Percentiles rank a stretch among this genome's conserved stretches.
Evolutionary conservation across 192 early-diverging fungal genomes (phyloP).

Genomic region (Spizellomyces sp.): DNA sequence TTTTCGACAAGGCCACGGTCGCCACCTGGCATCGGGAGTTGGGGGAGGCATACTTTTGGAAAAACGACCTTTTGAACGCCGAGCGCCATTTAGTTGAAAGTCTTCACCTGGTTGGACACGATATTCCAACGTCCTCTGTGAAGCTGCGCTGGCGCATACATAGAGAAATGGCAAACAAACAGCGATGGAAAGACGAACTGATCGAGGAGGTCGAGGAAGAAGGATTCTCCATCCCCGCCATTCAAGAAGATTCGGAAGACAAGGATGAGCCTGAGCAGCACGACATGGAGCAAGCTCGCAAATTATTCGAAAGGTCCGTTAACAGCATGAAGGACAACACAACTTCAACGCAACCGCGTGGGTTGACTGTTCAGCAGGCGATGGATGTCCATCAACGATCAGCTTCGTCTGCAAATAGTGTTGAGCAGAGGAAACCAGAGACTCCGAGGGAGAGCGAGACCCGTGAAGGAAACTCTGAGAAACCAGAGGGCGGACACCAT

Average conservation of each 20-base stretch:
- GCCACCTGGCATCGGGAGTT: conserved; percentile 53
- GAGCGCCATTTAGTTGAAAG: conserved; percentile 38
- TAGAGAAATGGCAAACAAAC: background rate
- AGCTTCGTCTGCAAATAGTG: background rate
- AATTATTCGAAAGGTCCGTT: background rate
- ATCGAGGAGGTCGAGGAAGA: background rate
- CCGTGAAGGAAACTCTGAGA: background rate
- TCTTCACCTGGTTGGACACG: conserved; percentile 37
- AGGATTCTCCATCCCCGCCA: background rate
- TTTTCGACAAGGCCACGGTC: conserved; percentile 28
- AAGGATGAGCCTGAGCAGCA: too few species aligned
- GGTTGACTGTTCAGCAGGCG: too few species aligned
- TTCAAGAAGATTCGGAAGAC: too few species aligned
- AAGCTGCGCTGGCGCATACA: background rate
- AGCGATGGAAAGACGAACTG: background rate
- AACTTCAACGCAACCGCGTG: too few species aligned
- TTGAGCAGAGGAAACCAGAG: background rate
- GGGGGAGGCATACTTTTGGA: conserved; percentile 47
- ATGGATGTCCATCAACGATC: background rate
- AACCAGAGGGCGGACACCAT: background rate
- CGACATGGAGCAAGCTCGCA: background rate
- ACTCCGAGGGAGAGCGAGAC: background rate
- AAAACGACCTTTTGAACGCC: conserved; percentile 34
- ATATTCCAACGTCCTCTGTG: conserved; percentile 25
- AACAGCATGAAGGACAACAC: background rate